Evolutionary conservation across 148 eudicot genomes (phyloP).

Genomic region (Rhododendron vialii): DNA sequence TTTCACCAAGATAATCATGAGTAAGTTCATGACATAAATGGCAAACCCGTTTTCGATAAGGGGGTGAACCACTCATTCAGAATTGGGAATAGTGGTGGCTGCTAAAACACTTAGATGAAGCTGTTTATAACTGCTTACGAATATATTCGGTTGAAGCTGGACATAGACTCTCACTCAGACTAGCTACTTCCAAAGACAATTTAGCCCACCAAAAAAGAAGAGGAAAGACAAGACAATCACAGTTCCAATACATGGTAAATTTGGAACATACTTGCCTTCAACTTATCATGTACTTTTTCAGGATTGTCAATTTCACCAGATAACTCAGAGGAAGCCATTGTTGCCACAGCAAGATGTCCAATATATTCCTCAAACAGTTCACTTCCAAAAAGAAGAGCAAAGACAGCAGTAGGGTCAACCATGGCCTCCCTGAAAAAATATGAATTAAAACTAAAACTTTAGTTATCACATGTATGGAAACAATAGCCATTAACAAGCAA

Average conservation of each 20-base stretch:
- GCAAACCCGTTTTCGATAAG: background rate
- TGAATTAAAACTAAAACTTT: background rate
- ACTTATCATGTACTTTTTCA: constrained; percentile 62
- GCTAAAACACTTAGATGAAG: background rate
- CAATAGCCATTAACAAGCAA: background rate
- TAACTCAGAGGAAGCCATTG: constrained; percentile 88
- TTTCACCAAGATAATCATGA: background rate
- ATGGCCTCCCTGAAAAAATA: constrained; percentile 60
- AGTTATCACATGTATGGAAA: background rate
- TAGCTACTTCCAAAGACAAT: background rate
- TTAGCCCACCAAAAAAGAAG: background rate
- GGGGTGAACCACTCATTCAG: background rate
- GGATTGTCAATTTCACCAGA: constrained; percentile 59
- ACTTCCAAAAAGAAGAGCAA: constrained; percentile 87
- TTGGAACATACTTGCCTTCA: constrained; percentile 62
- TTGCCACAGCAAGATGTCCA: constrained; percentile 88
- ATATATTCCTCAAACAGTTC: constrained; percentile 93
- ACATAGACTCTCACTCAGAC: background rate
- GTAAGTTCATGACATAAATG: background rate
- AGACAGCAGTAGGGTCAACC: constrained; percentile 96
- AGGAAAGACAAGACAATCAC: background rate
- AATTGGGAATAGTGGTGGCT: background rate
- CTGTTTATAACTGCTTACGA: background rate
- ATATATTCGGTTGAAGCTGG: background rate
- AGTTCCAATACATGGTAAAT: background rate